These are phyloP conservation scores for Neoboletus subvelutipes DNA, from an alignment of 768 basidiomycete genomes.

Conservation along the genomic window DNA sequence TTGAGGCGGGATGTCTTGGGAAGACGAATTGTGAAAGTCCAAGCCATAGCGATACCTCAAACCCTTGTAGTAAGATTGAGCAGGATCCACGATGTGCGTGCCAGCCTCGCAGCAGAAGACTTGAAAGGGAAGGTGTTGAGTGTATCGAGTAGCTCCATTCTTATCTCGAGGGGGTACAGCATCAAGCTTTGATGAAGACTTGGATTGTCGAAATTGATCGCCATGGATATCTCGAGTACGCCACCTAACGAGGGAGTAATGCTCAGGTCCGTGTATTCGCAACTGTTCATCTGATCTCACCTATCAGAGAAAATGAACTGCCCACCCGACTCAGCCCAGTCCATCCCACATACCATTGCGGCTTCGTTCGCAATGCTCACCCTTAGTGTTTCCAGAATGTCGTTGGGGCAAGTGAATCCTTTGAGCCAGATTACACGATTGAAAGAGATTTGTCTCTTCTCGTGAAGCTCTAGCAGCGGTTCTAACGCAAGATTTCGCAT, in stretches of 20 bases:
- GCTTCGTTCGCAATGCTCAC: constrained; percentile 90
- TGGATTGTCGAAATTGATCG: constrained; percentile 96
- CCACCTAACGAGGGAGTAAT: constrained; percentile 57
- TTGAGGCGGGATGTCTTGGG: constrained; percentile 48
- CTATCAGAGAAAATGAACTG: constrained; percentile 98
- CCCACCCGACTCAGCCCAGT: constrained; percentile 98
- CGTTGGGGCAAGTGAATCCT: constrained; percentile 98
- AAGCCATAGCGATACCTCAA: constrained; percentile 80
- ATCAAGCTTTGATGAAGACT: constrained; percentile 87
- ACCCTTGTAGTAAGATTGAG: constrained; percentile 92
- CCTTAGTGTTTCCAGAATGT: constrained; percentile 93
- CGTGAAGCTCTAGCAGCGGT: constrained; percentile 79
- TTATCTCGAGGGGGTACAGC: constrained; percentile 91
- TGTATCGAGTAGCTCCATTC: constrained; percentile 78
- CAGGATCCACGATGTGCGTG: constrained; percentile 94
- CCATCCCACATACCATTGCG: constrained; percentile 99
- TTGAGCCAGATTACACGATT: constrained; percentile 95
- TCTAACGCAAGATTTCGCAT: constrained; percentile 92
- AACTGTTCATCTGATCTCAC: constrained; percentile 40
- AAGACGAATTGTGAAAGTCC: constrained; percentile 79
- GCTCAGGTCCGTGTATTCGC: not conserved
- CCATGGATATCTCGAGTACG: constrained; percentile 97
- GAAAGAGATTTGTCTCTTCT: constrained; percentile 79
- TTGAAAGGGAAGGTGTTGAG: constrained; percentile 93
- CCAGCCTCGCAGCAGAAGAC: constrained; percentile 99